Base-by-base conservation (phyloP, 2,329 filamentous ascomycete genomes). In the Fusarium chuoi region DNA sequence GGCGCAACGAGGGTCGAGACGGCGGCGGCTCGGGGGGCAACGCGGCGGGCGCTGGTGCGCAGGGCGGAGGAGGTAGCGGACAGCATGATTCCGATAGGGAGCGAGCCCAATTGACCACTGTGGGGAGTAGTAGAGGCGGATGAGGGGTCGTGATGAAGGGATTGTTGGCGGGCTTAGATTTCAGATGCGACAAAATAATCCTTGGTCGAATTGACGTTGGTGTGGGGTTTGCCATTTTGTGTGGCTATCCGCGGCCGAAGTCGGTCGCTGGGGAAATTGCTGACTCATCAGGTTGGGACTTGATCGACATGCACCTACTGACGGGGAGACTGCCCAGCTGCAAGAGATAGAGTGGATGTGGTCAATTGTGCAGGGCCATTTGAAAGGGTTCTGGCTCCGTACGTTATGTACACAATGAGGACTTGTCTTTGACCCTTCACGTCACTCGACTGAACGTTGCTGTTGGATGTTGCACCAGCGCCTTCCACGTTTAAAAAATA, bases 1-100 rank as follows among this genome's bases (percentile, higher is more conserved):
- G 58, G 48, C 35, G 35, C 70, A 86, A n/a, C 44, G 73, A 45
- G 39, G 42, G n/a, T 52, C 15, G 46, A 42, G 46, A 45, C 9
- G 14, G 26, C n/a, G 17, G 30, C 39, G 46, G 62, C 54, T 20
- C 54, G 54, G 22, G 44, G 61, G n/a, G 26, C 48, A 55, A 63
- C 48, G 22, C 70, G 66, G 42, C 71, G 59, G 46, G 62, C 67
- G 64, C 72, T 49, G 49, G 22, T 35, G 70, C 72, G 72, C 67
- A 63, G 20, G 36, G 70, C 67, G 26, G n/a, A 26, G 2, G 67
- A 61, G 46, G 72, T 73, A 44, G 46, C 54, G 39, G 72, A 75
- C 13, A 75, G 68, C 72, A 75, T 75, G 59, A 36, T 66, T 61
- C 7, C 30, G 42, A 38, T 11, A 36, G 45, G 55, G 45, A 18